A percentile compares a stretch with the other conserved stretches of the same genome.
These are phyloP conservation scores for Aspergillus niger DNA, from an alignment of 2,329 filamentous ascomycete species.

Conservation along the genomic window DNA sequence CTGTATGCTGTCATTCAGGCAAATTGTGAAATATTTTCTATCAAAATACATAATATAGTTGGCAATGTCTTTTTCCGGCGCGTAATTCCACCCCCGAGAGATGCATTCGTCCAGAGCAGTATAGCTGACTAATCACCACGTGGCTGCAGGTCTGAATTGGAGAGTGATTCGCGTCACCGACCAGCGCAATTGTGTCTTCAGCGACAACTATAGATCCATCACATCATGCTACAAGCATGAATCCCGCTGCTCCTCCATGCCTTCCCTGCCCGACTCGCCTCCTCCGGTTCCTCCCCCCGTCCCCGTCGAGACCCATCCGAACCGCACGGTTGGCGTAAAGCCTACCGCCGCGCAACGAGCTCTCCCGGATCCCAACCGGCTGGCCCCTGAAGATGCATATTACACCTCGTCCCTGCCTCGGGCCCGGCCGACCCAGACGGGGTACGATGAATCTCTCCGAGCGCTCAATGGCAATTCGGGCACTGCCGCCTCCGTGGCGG, in stretches of 20 bases:
- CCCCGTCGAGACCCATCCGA: slow-evolving; percentile 50
- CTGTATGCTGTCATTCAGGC: not conserved
- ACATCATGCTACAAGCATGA: slow-evolving; percentile 33
- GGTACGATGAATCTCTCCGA: slow-evolving; percentile 39
- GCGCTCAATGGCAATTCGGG: slow-evolving; percentile 44
- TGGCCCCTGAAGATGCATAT: slow-evolving; percentile 85
- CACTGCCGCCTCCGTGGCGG: slow-evolving; percentile 45
- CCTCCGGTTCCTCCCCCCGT: slow-evolving; percentile 46
- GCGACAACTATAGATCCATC: not conserved
- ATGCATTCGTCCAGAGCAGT: not conserved
- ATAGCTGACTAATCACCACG: slow-evolving; percentile 15
- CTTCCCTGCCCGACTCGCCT: slow-evolving; percentile 35
- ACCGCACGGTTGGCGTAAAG: slow-evolving; percentile 41
- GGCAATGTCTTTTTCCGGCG: not conserved
- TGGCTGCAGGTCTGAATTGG: not conserved
- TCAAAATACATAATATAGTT: not conserved
- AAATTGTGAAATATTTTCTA: not conserved
- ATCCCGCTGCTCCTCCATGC: slow-evolving; percentile 34
- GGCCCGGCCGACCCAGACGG: slow-evolving; percentile 42
- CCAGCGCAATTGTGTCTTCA: not conserved
- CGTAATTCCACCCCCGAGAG: not conserved
- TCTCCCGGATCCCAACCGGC: slow-evolving; percentile 64
- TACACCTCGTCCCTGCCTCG: slow-evolving; percentile 64
- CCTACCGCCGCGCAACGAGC: slow-evolving; percentile 39
- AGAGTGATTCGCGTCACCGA: slow-evolving; percentile 1